These are phyloP conservation scores for Eucalyptus shirleyi DNA, from an alignment of 345 rosid species.

Conservation along the genomic window DNA sequence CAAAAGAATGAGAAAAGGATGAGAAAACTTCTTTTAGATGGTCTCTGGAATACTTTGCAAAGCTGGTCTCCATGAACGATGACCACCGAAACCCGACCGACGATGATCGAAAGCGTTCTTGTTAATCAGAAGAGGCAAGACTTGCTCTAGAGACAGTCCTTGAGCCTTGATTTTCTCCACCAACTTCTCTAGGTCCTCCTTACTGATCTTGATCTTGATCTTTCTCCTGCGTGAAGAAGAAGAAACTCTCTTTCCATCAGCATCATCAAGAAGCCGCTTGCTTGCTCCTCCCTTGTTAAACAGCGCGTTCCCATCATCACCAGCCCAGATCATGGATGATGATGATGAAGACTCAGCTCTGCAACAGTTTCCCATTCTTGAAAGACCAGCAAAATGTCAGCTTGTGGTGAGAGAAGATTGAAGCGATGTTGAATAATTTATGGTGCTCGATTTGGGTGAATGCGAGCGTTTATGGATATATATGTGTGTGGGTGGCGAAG, in stretches of 20 bases:
- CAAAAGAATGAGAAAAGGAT: not conserved
- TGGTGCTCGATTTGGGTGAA: not conserved
- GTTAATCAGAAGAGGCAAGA: not conserved
- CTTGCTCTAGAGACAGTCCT: not conserved
- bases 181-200: not conserved
- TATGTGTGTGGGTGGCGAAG: not conserved
- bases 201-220: not conserved
- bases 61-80: not conserved
- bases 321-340: slow-evolving; percentile 8
- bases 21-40: not conserved
- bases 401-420: not conserved
- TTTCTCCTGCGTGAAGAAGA: not conserved
- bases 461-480: not conserved
- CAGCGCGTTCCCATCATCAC: slow-evolving; percentile 20
- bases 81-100: not conserved
- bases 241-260: not conserved
- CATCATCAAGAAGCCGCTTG: not conserved
- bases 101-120: not conserved
- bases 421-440: not conserved
- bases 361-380: slow-evolving; percentile 39
- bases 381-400: not conserved
- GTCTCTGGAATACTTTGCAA: not conserved
- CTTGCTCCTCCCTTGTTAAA: not conserved
- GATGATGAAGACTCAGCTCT: not conserved
- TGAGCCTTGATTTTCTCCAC: not conserved